Evolutionary conservation across 495 filamentous ascomycete genomes (phyloP), one percentile per base, ranked within the genome.

Genomic region (Penicillium chermesinum): DNA sequence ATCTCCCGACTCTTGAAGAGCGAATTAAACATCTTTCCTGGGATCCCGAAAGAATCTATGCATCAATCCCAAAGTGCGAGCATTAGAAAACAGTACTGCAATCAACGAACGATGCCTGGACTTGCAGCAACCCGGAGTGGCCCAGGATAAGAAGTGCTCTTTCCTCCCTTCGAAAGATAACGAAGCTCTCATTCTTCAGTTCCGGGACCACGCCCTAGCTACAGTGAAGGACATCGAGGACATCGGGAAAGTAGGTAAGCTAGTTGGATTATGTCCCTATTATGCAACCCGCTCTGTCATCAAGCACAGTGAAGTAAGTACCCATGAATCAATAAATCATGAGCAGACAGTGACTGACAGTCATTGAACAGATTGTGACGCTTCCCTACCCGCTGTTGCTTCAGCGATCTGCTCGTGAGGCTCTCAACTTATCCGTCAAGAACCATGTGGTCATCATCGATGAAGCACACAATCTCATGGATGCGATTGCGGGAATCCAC

Each of bases 21-120:
- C 72, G 76, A 4, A 63, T 96, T 21, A 96, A 93, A 55, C 88
- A 97, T 53, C 66, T 98, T 3, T 83, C 0, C 69, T 98, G 7
- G 95, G 91, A 3, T 96, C 93, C 0, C 77, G 93, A 20, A 95
- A 91, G 55, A 90, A 89, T 49, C 74, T 98, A 2, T 98, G 93
- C 64, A 96, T 97, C 59, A 96, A 97, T 56, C 77, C 86, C 3
- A 79, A 81, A 19, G 91, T 98, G 13, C 70, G 73, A 34, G 79
- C 77, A 15, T 77, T 96, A 9, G 77, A 76, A 1, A 87, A 79
- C 52, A 70, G 83, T 14, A 85, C 86, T 0, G 89, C 90, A 9
- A 96, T 98, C 66, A 98, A 97, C 55, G 93, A 97, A 66, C 74
- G 86, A n/a, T 98, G 93, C 61, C 70, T 94, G 18, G 91, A 97